A percentile compares a stretch with the other conserved stretches of the same genome.
Conservation (phyloP, 768 basidiomycete species). For the Leccinum barrowsii region DNA sequence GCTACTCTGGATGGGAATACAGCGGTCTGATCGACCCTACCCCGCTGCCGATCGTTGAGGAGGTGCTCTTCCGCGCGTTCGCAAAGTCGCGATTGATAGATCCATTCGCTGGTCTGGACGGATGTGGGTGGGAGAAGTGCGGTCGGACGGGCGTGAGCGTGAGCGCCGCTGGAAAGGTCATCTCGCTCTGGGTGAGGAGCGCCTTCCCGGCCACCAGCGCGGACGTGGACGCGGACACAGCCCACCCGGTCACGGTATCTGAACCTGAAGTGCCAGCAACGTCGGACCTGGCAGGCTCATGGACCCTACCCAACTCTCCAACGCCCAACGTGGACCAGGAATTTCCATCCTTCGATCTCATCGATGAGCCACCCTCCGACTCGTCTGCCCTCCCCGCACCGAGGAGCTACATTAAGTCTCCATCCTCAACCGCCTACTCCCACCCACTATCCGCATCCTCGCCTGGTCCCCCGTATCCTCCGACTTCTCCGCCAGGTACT, state of each 20-base stretch:
- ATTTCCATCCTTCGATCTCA: conserved; percentile 31
- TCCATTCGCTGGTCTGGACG: conserved; percentile 69
- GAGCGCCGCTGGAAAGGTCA: conserved; percentile 89
- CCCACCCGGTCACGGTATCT: background rate
- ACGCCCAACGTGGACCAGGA: conserved; percentile 11
- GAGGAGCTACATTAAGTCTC: conserved; percentile 73
- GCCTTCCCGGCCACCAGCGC: conserved; percentile 35
- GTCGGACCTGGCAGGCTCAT: background rate
- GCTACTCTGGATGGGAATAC: conserved; percentile 91
- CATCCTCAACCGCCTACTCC: conserved; percentile 84
- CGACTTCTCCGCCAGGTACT: conserved; percentile 84
- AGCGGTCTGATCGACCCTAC: conserved; percentile 71
- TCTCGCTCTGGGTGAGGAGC: conserved; percentile 88
- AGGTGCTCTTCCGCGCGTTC: conserved; percentile 76
- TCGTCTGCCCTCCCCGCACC: conserved; percentile 24
- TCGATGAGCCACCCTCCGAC: conserved; percentile 38
- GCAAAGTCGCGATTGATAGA: conserved; percentile 78
- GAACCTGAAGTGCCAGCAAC: background rate
- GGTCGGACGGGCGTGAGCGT: conserved; percentile 96
- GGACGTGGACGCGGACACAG: background rate
- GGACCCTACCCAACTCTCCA: background rate
- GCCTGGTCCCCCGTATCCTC: conserved; percentile 89
- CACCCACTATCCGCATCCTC: conserved; percentile 82
- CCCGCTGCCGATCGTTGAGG: conserved; percentile 87
- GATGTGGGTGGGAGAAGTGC: no score